Base-by-base conservation (phyloP, 768 basidiomycete genomes). In the Calocera cornea region DNA sequence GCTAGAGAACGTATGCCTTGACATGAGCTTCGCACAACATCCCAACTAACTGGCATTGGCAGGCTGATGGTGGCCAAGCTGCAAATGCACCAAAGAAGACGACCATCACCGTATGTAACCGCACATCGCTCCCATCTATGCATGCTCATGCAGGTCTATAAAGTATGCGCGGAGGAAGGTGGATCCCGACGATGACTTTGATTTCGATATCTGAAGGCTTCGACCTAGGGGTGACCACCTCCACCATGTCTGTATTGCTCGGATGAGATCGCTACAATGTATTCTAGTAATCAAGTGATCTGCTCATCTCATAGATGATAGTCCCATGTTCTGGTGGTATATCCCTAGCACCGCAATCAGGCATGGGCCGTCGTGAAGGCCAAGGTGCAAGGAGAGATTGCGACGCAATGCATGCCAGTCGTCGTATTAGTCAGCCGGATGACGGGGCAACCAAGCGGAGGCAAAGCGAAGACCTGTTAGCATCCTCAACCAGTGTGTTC, bases 1-100 rank as follows among this genome's bases (percentile, higher is more conserved):
- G 38, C 81, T 95, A 68, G 89, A 95, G 71, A 90, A 95, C 83
- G 93, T 88, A 69, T 64, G 64, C 29, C 27, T 29, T 16, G 22
- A 27, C 19, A 14, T 40, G 19, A n/a, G n/a, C n/a, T n/a, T n/a
- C n/a, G n/a, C n/a, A n/a, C n/a, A n/a, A n/a, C n/a, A n/a, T n/a
- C n/a, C n/a, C n/a, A n/a, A n/a, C n/a, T n/a, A n/a, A n/a, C n/a
- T n/a, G n/a, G n/a, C n/a, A n/a, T n/a, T n/a, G n/a, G n/a, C 69
- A 86, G 85, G 82, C 86, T 76, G 84, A 86, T 70, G 81, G 36
- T 84, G 79, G 77, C 1, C 73, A 75, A 33, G 74, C 73, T 14
- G 76, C 75, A 66, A 81, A 79, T 44, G 80, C 81, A 67, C 75
- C 80, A 54, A 77, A 78, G 69, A 72, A 78, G 71, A 77, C 76